Base-by-base conservation (phyloP, 2,329 filamentous ascomycete genomes). In the Diaporthe citriasiana region DNA sequence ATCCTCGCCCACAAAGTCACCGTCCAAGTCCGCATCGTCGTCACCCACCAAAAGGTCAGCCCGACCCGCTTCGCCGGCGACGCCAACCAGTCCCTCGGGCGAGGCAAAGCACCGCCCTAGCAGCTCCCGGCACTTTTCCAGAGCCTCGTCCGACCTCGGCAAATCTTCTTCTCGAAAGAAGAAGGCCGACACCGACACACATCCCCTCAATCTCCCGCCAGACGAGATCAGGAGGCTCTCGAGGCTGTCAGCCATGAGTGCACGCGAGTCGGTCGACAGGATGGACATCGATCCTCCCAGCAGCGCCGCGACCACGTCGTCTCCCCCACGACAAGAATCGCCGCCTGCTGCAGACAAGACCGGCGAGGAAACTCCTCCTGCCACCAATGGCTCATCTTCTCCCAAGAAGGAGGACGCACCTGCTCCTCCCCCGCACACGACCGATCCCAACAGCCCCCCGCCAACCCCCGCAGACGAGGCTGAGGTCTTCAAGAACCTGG, bases 201-300 rank as follows among this genome's bases (percentile, higher is more conserved):
- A 98, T 83, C 96, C 96, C 51, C 89, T 98, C 70, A 98, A 98
- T 81, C 90, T 97, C 30, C 95, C 93, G 2, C 95, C 95, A 60
- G 95, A 98, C 86, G 93, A 98, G 88, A 90, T 95, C 80, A 93
- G 94, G 83, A 91, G 94, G 76, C 84, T 94, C 73, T 94, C 93
- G 65, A 89, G 88, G 78, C 88, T 95, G 76, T 92, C 92, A 77
- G 88, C 83, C 79, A 89, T 90, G 89, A 91, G 85, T 79, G 87
- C 87, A 77, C 86, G 89, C 76, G 90, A 87, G 79, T 91, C 93
- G 74, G 74, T 75, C 69, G 74, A 75, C 68, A 75, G 72, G 68
- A 95, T 96, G 93, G 94, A 97, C 78, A 86, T 95, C 78, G 94
- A 97, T 83, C 85, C 86, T 75, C 84, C 87, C 74, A 87, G 86